A percentile compares a stretch with the other conserved stretches of the same genome.
Conservation (phyloP, 768 basidiomycete genomes). For the Auricularia auricula-judae region DNA sequence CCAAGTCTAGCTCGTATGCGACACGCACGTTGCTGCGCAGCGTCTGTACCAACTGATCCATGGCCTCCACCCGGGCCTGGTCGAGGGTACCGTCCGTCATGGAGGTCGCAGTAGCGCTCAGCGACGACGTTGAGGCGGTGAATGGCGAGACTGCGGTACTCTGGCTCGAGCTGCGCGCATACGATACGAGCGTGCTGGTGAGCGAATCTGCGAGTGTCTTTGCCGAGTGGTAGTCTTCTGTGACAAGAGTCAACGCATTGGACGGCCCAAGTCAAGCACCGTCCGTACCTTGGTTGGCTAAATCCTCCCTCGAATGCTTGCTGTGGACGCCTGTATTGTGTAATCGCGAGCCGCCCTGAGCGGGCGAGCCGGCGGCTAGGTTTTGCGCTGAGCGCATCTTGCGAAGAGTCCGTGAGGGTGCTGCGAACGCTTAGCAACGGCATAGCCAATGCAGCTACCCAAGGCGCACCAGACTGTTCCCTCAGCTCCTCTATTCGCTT, state of each 20-base stretch:
- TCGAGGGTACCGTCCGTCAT: conserved; percentile 29
- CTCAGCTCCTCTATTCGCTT: conserved; percentile 37
- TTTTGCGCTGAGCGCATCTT: conserved; percentile 3
- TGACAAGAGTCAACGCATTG: background rate
- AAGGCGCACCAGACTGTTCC: conserved; percentile 13
- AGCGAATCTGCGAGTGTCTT: conserved; percentile 23
- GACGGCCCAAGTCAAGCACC: background rate
- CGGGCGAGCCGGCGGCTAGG: conserved; percentile 25
- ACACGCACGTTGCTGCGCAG: conserved; percentile 65
- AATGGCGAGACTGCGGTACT: conserved; percentile 1
- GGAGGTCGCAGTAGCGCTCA: conserved; percentile 17
- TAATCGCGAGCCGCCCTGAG: conserved; percentile 46
- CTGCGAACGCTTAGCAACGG: conserved; percentile 13
- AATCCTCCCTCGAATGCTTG: background rate
- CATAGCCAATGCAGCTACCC: conserved; percentile 1
- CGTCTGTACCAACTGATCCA: conserved; percentile 52
- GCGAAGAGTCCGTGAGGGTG: conserved; percentile 5
- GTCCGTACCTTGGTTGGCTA: background rate
- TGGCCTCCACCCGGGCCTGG: conserved; percentile 46
- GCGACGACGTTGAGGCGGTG: conserved; percentile 3
- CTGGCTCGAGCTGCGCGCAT: conserved; percentile 6
- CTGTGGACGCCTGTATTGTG: conserved; percentile 21
- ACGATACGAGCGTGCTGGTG: conserved; percentile 19
- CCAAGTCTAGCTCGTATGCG: conserved; percentile 59
- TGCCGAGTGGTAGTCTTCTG: conserved; percentile 17